Evolutionary conservation across 768 basidiomycete genomes (phyloP).

Genomic region (Pleurotus djamor): DNA sequence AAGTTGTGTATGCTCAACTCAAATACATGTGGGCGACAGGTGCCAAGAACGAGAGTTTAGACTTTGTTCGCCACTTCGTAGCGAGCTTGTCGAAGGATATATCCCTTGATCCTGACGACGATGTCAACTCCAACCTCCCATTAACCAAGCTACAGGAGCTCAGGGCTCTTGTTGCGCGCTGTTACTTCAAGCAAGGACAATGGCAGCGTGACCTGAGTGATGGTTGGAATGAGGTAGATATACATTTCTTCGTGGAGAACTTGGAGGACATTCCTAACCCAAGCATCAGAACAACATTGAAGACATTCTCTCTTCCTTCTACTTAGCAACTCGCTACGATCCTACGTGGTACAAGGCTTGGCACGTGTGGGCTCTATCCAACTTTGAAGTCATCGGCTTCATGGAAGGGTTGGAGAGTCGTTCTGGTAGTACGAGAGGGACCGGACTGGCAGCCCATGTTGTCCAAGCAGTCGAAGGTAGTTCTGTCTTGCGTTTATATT

Average conservation of each 20-base stretch:
- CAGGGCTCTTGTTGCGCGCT: slow-evolving; percentile 88
- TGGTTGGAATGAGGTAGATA: slow-evolving; percentile 81
- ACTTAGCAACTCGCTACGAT: slow-evolving; percentile 87
- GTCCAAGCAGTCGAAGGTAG: slow-evolving; percentile 91
- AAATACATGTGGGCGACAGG: slow-evolving; percentile 96
- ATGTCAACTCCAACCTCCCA: slow-evolving; percentile 33
- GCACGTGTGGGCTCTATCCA: slow-evolving; percentile 98
- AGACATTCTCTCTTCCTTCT: slow-evolving; percentile 83
- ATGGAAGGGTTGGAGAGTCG: slow-evolving; percentile 69
- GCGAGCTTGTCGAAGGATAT: slow-evolving; percentile 74
- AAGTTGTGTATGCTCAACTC: slow-evolving; percentile 94
- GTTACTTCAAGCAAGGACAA: slow-evolving; percentile 94
- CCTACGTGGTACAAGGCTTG: slow-evolving; percentile 99
- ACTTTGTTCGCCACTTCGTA: slow-evolving; percentile 81
- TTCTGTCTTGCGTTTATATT: slow-evolving; percentile 10
- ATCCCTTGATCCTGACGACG: slow-evolving; percentile 39
- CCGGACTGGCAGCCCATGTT: slow-evolving; percentile 74
- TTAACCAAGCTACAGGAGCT: slow-evolving; percentile 65
- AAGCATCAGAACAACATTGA: slow-evolving; percentile 64
- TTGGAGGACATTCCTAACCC: slow-evolving; percentile 7
- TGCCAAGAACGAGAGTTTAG: slow-evolving; percentile 73
- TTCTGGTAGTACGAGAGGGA: slow-evolving; percentile 54
- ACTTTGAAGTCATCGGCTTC: slow-evolving; percentile 88
- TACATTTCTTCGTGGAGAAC: too few species aligned
- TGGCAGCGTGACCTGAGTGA: slow-evolving; percentile 87